phyloP scores from a whole-genome alignment of 1,284 basidiomycete species.

The Agroathelia rolfsii region DNA sequence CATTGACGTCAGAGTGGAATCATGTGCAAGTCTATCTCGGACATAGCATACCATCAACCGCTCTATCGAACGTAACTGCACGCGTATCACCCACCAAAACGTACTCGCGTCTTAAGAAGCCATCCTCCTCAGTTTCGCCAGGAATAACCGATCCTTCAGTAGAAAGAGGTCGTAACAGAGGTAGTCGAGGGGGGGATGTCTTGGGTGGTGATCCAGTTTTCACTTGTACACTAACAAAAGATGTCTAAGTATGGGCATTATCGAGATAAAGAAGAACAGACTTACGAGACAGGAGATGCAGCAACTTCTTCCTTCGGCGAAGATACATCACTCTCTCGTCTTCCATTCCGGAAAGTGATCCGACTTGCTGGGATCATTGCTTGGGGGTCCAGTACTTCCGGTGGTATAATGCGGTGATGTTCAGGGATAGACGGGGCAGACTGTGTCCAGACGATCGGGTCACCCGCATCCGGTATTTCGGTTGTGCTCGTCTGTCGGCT shows the following conservation, averaged over 20 bases:
- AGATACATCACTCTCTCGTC: constrained; percentile 16
- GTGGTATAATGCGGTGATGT: constrained; percentile 58
- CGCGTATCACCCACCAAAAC: constrained; percentile 68
- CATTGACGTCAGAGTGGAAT: constrained; percentile 1
- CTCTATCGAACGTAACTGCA: constrained; percentile 69
- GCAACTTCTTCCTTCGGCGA: constrained; percentile 12
- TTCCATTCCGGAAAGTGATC: constrained; percentile 52
- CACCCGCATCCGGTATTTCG: no score
- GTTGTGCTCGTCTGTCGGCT: constrained; percentile 10
- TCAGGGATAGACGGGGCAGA: no score
- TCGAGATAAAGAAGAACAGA: constrained; percentile 2
- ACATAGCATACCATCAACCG: constrained; percentile 53
- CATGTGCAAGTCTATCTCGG: constrained; percentile 6
- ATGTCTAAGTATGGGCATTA: constrained; percentile 10
- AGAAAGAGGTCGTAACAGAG: constrained; percentile 28
- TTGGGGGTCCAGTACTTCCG: constrained; percentile 66
- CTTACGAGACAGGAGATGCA: constrained; percentile 11
- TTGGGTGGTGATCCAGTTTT: constrained; percentile 2
- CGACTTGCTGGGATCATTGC: constrained; percentile 72
- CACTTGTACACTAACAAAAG: constrained; percentile 9
- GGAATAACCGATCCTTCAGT: constrained; percentile 63
- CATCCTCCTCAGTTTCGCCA: constrained; percentile 77
- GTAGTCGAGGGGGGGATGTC: constrained; percentile 9
- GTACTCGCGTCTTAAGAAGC: constrained; percentile 62
- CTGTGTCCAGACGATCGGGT: no score